A percentile compares a stretch with the other conserved stretches of the same genome.
Evolutionary conservation across 2,329 filamentous ascomycete species (phyloP).

Genomic region (Microdochium trichocladiopsis): DNA sequence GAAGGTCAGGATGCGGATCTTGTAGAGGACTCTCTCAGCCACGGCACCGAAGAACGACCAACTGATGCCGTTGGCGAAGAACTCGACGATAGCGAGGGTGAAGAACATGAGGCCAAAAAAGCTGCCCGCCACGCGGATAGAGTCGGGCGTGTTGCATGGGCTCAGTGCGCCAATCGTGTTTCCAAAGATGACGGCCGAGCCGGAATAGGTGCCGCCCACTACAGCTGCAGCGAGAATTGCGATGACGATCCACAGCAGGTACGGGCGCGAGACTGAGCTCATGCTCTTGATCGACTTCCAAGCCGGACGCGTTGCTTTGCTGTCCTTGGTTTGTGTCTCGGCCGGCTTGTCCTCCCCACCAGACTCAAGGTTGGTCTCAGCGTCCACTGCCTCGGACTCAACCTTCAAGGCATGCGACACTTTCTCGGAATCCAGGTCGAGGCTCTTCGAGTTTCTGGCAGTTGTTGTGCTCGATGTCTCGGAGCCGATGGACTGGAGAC

Average conservation of each 20-base stretch:
- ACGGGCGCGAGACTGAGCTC: conserved; percentile 27
- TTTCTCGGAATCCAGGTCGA: conserved; percentile 30
- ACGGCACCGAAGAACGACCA: conserved; percentile 45
- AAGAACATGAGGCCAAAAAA: conserved; percentile 37
- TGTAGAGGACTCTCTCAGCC: conserved; percentile 59
- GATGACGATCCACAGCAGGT: conserved; percentile 28
- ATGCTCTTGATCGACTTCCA: conserved; percentile 30
- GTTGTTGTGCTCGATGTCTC: conserved; percentile 23
- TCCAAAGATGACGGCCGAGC: conserved; percentile 49
- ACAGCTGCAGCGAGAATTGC: conserved; percentile 38
- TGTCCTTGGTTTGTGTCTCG: not conserved
- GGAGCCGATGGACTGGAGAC: conserved; percentile 22
- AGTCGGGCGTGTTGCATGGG: conserved; percentile 31
- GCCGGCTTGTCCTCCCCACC: conserved; percentile 6
- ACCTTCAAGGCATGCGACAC: conserved; percentile 7
- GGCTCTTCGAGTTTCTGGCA: conserved; percentile 15
- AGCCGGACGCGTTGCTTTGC: conserved; percentile 12
- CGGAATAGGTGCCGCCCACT: conserved; percentile 46
- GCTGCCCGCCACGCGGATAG: conserved; percentile 25
- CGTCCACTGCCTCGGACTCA: conserved; percentile 6
- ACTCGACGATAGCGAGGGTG: conserved; percentile 44
- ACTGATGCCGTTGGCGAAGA: conserved; percentile 54
- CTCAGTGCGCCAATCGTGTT: conserved; percentile 43
- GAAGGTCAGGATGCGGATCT: conserved; percentile 56
- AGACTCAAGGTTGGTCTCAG: conserved; percentile 3